Base-by-base conservation (phyloP, 208 protist genomes). In the Leishmania martiniquensis region DNA sequence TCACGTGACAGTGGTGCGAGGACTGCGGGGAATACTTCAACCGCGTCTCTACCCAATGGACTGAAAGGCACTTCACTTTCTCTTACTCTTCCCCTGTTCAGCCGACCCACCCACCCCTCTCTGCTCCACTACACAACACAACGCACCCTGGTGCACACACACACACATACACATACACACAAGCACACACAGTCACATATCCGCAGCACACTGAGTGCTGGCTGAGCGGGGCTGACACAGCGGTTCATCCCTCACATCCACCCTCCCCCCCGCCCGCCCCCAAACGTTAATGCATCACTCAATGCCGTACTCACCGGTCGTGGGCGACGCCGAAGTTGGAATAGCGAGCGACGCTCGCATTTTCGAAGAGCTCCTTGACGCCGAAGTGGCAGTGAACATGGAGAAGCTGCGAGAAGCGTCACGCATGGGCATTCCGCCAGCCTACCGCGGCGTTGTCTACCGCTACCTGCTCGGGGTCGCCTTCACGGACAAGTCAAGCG, bases 341-440 rank as follows among this genome's bases (percentile, higher is more conserved):
- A 54, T 71, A 20, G 69, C 69, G 49, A 75, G 59, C 37, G 76
- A 83, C 47, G 77, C 72, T n/a, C 80, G 81, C 55, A 71, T 91
- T 37, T 95, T 97, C 69, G 91, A 96, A 75, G 94, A 97, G 62
- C 73, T 97, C 29, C 85, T 97, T 29, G 92, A 96, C 60, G 91
- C 89, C 0, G 94, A 97, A 71, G 91, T 95, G 0, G 80, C 75
- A 22, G 82, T 96, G 37, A 87, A 95, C 72, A 72, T 93, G 17
- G 72, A 73, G 29, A 92, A 94, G 66, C 84, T 97, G 47, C 86
- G 91, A 13, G 94, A 97, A 78, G 92, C 91, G 37, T 83, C 94
- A 1, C 89, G 89, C 32, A 86, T 91, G 34, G 94, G 94, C 52
- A 90, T 97, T 52, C 90, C 90, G 0, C 72, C 85, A 0, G 75